Base-by-base conservation (phyloP, 106 monocot species). In the Triglochin maritima region DNA sequence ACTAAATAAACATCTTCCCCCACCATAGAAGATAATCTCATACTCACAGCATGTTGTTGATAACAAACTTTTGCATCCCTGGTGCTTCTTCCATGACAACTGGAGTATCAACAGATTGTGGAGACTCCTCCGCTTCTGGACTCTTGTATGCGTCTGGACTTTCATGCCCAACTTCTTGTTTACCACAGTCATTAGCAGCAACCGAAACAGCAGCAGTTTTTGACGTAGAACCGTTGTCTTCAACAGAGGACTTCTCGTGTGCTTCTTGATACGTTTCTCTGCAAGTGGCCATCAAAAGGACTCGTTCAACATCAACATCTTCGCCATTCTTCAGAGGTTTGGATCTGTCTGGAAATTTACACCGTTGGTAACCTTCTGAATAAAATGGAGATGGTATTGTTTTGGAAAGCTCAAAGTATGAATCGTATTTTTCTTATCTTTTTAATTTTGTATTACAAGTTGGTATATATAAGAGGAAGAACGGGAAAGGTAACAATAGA, bases 1-100 rank as follows among this genome's bases (percentile, higher is more conserved):
- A 29, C 29, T 1, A 29, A 29, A 45, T 17, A 45, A 47, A 12
- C 49, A 64, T 7, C 29, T 29, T 29, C 29, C 29, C 29, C 29
- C 29, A 29, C 29, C 29, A 29, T 29, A 29, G 29, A 29, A 29
- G 29, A 29, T 29, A 29, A 29, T 29, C 1, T 65, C 9, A 10
- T 69, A 65, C 81, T 79, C 47, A 81, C 81, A 58, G 59, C 69
- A 76, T 63, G 70, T 71, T 64, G 66, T 69, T 53, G 44, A 70
- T 64, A 50, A 17, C 57, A 47, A 29, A 60, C 50, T 67, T 44
- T 15, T 62, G 68, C 29, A 72, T 71, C 55, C 50, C 46, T 53
- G 68, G 59, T 54, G 65, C 55, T 72, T 69, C 76, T 47, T 50
- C 71, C n/a, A 2, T 46, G 9, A 14, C 41, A 11, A 45, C 51